Conservation (phyloP, 371 early-diverging fungal species). For the Fennellomyces sp. region DNA sequence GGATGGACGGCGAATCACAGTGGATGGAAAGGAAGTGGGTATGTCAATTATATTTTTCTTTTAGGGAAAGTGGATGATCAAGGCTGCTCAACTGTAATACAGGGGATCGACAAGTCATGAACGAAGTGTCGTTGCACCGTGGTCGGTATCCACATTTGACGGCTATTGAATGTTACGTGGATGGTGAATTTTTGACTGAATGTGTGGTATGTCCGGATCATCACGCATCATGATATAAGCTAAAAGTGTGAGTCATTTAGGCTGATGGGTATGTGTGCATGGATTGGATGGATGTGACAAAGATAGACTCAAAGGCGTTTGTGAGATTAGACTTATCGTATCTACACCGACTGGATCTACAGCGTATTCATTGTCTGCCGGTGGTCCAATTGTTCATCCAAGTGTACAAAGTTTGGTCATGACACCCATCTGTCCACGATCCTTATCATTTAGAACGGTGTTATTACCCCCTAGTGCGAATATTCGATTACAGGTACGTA, state of each 20-base stretch:
- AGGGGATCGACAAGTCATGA: conserved; percentile 75
- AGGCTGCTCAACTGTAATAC: background rate
- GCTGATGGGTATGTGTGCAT: conserved; percentile 53
- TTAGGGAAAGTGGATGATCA: background rate
- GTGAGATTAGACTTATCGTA: conserved; percentile 65
- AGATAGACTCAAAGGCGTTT: background rate
- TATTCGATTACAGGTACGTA: conserved; percentile 62
- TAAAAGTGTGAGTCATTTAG: too few relatives aligned
- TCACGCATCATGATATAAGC: conserved; percentile 20
- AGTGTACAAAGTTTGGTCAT: conserved; percentile 84
- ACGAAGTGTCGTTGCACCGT: conserved; percentile 88
- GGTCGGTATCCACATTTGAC: conserved; percentile 87
- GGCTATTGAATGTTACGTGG: conserved; percentile 76
- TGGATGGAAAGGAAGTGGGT: conserved; percentile 47
- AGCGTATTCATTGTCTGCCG: conserved; percentile 91
- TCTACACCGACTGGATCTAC: conserved; percentile 96
- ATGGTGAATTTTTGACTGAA: conserved; percentile 81
- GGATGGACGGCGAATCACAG: conserved; percentile 52
- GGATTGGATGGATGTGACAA: background rate
- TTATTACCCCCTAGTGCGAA: conserved; percentile 81
- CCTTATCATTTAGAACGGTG: conserved; percentile 91
- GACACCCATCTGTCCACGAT: conserved; percentile 96
- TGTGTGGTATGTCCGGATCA: conserved; percentile 74
- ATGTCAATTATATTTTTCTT: too few relatives aligned
- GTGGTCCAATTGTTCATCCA: conserved; percentile 95